A percentile compares a stretch with the other conserved stretches of the same genome.
Evolutionary conservation across 2,329 filamentous ascomycete species (phyloP).

Genomic region (Botrytis cinerea): DNA sequence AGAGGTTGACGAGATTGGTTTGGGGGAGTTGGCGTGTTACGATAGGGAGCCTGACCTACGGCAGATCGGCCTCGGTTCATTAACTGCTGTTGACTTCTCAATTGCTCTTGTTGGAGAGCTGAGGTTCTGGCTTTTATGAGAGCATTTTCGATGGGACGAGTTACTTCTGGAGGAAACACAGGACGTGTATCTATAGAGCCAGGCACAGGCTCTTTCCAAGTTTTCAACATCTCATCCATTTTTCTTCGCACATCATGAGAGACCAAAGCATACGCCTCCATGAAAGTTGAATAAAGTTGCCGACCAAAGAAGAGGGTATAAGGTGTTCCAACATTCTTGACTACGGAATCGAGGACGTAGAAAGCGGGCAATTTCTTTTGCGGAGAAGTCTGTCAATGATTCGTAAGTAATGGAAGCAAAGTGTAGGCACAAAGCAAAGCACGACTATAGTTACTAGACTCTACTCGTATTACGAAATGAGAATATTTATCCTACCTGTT

Average conservation of each 20-base stretch:
- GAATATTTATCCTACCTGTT: conserved; percentile 68
- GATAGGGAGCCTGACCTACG: conserved; percentile 60
- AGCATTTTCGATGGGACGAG: conserved; percentile 88
- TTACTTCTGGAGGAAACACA: conserved; percentile 85
- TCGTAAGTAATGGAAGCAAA: conserved; percentile 35
- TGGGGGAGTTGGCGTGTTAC: conserved; percentile 75
- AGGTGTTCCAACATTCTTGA: conserved; percentile 97
- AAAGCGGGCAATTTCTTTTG: conserved; percentile 91
- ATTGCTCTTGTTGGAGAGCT: conserved; percentile 60
- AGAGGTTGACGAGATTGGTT: conserved; percentile 45
- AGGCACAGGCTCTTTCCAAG: conserved; percentile 96
- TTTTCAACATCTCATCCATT: conserved; percentile 96
- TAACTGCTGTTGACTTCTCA: conserved; percentile 57
- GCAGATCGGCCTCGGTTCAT: conserved; percentile 53
- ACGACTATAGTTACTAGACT: conserved; percentile 28
- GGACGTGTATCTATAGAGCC: conserved; percentile 91
- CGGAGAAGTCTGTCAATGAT: conserved; percentile 68
- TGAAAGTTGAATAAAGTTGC: conserved; percentile 90
- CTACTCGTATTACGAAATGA: conserved; percentile 37
- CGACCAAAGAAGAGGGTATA: conserved; percentile 95
- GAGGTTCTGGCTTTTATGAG: conserved; percentile 75
- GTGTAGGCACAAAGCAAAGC: conserved; percentile 33
- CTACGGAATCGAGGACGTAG: conserved; percentile 96
- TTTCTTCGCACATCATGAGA: conserved; percentile 80
- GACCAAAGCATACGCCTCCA: conserved; percentile 92